Percentiles rank a stretch among this genome's conserved stretches.
phyloP scores from a whole-genome alignment of 2,329 filamentous ascomycete species.

The Paecilomyces fulvus region DNA sequence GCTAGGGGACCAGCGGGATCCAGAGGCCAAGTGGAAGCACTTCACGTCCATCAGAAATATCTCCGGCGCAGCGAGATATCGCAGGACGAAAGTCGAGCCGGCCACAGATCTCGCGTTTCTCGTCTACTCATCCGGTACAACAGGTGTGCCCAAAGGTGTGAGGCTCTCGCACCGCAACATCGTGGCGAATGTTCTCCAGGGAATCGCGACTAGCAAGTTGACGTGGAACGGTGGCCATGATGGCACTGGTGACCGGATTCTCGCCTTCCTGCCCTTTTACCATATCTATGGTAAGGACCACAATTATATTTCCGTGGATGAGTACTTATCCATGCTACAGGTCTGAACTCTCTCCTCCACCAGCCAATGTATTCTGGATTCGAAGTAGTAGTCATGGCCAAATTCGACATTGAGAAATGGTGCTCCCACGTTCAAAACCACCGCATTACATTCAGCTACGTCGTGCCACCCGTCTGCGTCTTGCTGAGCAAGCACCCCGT shows the following conservation, averaged over 20 bases:
- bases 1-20: conserved; percentile 56
- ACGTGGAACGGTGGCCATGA: conserved; percentile 50
- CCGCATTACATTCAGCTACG: conserved; percentile 67
- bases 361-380: conserved; percentile 58
- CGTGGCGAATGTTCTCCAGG: conserved; percentile 61
- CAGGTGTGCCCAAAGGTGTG: conserved; percentile 84
- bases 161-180: conserved; percentile 79
- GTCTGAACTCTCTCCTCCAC: conserved; percentile 65
- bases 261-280: conserved; percentile 81
- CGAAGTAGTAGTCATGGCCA: conserved; percentile 61
- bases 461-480: conserved; percentile 78
- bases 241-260: conserved; percentile 59
- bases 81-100: conserved; percentile 55
- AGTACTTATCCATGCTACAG: conserved; percentile 24
- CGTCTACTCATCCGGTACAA: conserved; percentile 85
- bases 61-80: conserved; percentile 49
- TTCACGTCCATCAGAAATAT: conserved; percentile 63
- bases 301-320: not conserved
- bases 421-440: conserved; percentile 69
- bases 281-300: conserved; percentile 69
- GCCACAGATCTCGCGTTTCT: conserved; percentile 71
- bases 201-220: conserved; percentile 43
- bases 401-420: conserved; percentile 74
- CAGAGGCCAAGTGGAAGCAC: conserved; percentile 54
- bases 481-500: conserved; percentile 69